Evolutionary conservation across 1,284 basidiomycete genomes (phyloP).

Genomic region (Rhizoctonia solani): DNA sequence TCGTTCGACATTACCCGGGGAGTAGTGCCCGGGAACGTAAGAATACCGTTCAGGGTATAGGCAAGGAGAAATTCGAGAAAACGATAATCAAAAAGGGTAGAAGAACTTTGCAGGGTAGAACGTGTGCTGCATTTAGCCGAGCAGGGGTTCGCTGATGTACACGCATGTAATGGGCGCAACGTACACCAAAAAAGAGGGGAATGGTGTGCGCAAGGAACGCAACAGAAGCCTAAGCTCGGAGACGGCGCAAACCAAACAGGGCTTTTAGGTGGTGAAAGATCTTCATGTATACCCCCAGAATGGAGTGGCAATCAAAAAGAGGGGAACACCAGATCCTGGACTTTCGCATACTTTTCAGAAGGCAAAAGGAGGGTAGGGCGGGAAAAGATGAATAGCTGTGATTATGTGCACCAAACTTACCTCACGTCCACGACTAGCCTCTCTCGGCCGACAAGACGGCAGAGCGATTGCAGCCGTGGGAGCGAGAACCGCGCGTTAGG

Average conservation of each 20-base stretch:
- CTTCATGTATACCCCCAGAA: neutral
- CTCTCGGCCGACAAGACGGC: conserved; percentile 77
- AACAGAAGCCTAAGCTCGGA: too few relatives aligned
- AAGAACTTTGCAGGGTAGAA: neutral
- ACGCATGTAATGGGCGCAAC: neutral
- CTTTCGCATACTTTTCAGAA: neutral
- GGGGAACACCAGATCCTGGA: neutral
- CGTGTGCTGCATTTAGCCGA: neutral
- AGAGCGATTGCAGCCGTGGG: conserved; percentile 69
- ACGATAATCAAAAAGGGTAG: neutral
- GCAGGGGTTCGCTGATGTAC: neutral
- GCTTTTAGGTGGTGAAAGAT: too few relatives aligned
- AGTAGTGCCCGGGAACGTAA: neutral
- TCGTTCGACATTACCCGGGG: too few relatives aligned
- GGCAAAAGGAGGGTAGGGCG: conserved; percentile 4
- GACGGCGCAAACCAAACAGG: too few relatives aligned
- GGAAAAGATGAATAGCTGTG: conserved; percentile 4
- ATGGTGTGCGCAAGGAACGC: too few relatives aligned
- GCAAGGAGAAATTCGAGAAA: neutral
- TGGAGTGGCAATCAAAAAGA: neutral
- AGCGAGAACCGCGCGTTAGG: conserved; percentile 79
- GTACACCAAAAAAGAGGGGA: too few relatives aligned
- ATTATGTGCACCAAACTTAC: too few relatives aligned
- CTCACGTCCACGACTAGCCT: conserved; percentile 93
- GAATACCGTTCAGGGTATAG: neutral